These are phyloP conservation scores for Dissophora globulifera DNA, from an alignment of 192 early-diverging fungal species.

Conservation along the genomic window DNA sequence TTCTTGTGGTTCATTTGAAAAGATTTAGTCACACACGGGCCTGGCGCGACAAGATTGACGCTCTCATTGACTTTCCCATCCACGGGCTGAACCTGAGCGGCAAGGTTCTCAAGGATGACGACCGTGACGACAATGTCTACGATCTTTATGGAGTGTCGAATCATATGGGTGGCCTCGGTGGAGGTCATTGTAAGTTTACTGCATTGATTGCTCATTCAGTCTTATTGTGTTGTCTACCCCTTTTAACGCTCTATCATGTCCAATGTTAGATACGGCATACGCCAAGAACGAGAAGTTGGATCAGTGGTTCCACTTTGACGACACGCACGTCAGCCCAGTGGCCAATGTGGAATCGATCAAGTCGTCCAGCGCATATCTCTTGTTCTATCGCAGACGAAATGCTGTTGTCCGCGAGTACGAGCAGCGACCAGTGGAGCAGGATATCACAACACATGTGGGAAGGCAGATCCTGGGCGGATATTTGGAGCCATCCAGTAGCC, in stretches of 20 bases:
- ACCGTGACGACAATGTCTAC: slow-evolving; percentile 63
- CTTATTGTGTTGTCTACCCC: too few species aligned
- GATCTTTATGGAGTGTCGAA: slow-evolving; percentile 89
- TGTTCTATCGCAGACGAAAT: slow-evolving; percentile 44
- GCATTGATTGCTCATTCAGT: too few species aligned
- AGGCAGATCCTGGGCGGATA: background rate
- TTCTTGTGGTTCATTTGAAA: slow-evolving; percentile 93
- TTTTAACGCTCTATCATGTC: background rate
- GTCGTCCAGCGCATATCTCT: slow-evolving; percentile 42
- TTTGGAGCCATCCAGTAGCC: background rate
- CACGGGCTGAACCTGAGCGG: slow-evolving; percentile 64
- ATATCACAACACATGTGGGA: background rate
- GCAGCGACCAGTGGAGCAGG: slow-evolving; percentile 9
- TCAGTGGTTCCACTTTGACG: slow-evolving; percentile 90
- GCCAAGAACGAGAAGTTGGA: slow-evolving; percentile 69
- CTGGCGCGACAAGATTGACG: slow-evolving; percentile 92
- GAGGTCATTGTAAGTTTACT: slow-evolving; percentile 78
- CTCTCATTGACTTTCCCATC: slow-evolving; percentile 85
- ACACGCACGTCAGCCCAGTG: slow-evolving; percentile 67
- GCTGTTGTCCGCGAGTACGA: slow-evolving; percentile 36
- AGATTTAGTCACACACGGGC: slow-evolving; percentile 92
- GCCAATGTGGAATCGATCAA: slow-evolving; percentile 34
- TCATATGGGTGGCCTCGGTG: slow-evolving; percentile 77
- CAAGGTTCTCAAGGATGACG: slow-evolving; percentile 32
- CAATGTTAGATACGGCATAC: slow-evolving; percentile 65